Conservation (phyloP, 2,329 filamentous ascomycete species). For the Microdochium nivale region DNA sequence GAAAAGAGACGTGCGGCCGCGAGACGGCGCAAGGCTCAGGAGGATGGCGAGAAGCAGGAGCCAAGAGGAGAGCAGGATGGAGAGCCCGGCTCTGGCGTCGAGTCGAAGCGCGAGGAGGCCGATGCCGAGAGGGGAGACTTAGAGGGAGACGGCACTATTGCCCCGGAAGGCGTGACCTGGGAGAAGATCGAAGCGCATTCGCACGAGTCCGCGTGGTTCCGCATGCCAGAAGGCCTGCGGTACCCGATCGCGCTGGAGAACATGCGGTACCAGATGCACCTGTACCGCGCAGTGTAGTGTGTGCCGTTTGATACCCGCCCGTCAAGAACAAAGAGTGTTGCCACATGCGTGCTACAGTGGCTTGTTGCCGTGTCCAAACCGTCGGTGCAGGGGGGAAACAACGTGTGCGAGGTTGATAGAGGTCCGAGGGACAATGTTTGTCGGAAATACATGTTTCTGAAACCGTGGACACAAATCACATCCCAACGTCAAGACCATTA, state of each 20-base stretch:
- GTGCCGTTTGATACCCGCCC: neutral
- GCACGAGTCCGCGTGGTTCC: conserved; percentile 79
- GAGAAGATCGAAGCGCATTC: conserved; percentile 53
- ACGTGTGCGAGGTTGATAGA: too few species aligned
- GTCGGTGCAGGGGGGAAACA: too few species aligned
- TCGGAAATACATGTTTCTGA: too few species aligned
- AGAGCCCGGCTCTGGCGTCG: neutral
- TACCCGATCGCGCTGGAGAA: conserved; percentile 88
- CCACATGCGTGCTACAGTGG: too few species aligned
- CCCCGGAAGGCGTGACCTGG: conserved; percentile 44
- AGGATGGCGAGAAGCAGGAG: neutral
- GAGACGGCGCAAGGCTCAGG: neutral
- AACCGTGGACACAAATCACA: too few species aligned
- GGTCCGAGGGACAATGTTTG: too few species aligned
- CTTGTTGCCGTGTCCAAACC: too few species aligned
- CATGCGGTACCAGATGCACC: conserved; percentile 88
- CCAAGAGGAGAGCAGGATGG: neutral
- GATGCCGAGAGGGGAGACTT: conserved; percentile 26
- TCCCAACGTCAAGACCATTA: too few species aligned
- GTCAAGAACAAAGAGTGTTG: too few species aligned
- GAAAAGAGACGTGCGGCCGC: neutral
- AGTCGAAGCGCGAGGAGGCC: neutral
- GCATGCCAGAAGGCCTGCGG: conserved; percentile 54
- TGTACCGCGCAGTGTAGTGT: conserved; percentile 46
- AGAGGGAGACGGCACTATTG: conserved; percentile 4